A percentile compares a stretch with the other conserved stretches of the same genome.
phyloP scores from a whole-genome alignment of 2,329 filamentous ascomycete genomes.

The Penicillium capsulatum region DNA sequence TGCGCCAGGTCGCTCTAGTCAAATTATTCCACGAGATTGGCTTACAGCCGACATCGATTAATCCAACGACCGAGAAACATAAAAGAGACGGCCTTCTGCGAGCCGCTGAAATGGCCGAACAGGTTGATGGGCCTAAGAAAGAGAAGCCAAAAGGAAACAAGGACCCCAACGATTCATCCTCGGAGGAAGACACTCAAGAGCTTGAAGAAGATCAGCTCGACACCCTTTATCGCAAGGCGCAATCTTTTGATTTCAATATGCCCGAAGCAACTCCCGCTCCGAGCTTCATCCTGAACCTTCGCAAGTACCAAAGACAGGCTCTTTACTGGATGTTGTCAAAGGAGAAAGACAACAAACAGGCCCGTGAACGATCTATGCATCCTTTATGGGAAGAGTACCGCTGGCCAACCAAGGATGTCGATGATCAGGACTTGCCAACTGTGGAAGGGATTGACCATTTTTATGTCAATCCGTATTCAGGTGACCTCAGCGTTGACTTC shows the following conservation, averaged over 20 bases:
- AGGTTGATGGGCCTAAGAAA: constrained; percentile 59
- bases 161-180: constrained; percentile 45
- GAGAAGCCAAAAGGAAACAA: constrained; percentile 32
- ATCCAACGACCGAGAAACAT: constrained; percentile 68
- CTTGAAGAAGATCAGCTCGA: constrained; percentile 95
- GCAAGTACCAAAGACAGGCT: constrained; percentile 93
- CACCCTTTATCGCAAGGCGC: constrained; percentile 87
- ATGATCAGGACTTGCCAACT: constrained; percentile 68
- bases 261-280: constrained; percentile 78
- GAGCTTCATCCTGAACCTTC: constrained; percentile 75
- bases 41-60: constrained; percentile 69
- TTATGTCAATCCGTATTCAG: constrained; percentile 96
- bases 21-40: constrained; percentile 87
- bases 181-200: constrained; percentile 82
- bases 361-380: constrained; percentile 80
- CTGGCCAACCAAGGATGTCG: constrained; percentile 83
- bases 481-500: constrained; percentile 86
- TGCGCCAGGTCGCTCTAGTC: constrained; percentile 83
- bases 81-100: constrained; percentile 79
- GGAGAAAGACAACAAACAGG: constrained; percentile 71
- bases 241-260: constrained; percentile 92
- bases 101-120: constrained; percentile 83
- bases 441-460: constrained; percentile 68
- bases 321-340: constrained; percentile 95
- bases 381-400: constrained; percentile 94